A percentile compares a stretch with the other conserved stretches of the same genome.
Evolutionary conservation across 192 early-diverging fungal genomes (phyloP).

Genomic region (Jimgerdemannia lactiflua): DNA sequence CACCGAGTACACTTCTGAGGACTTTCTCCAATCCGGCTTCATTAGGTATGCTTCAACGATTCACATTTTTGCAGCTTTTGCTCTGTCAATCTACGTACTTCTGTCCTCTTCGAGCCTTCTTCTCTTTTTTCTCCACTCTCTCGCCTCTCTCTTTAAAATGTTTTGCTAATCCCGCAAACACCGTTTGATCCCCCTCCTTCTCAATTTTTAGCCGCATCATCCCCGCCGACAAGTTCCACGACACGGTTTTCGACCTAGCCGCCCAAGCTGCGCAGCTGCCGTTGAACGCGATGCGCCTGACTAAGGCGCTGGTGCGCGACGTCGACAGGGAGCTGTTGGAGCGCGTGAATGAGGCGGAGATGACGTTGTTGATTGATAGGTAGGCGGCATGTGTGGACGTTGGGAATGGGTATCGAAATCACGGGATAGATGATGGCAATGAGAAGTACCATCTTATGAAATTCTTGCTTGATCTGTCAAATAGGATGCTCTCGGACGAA

Average conservation of each 20-base stretch:
- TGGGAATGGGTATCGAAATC: background rate
- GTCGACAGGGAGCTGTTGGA: conserved; percentile 42
- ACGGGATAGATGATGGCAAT: background rate
- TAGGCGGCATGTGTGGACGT: background rate
- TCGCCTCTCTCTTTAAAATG: no score
- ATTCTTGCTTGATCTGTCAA: background rate
- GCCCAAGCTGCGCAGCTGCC: conserved; percentile 49
- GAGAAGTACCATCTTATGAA: background rate
- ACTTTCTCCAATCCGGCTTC: conserved; percentile 58
- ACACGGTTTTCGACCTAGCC: conserved; percentile 45
- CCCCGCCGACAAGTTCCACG: conserved; percentile 45
- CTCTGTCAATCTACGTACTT: background rate
- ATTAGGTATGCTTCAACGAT: background rate
- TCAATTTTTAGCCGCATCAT: conserved; percentile 41
- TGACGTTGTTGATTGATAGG: conserved; percentile 47
- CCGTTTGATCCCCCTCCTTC: no score
- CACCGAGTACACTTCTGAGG: conserved; percentile 45
- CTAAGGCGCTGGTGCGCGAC: conserved; percentile 52
- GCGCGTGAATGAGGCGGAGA: conserved; percentile 49
- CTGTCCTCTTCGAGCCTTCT: background rate
- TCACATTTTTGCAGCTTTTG: background rate
- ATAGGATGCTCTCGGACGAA: conserved; percentile 50
- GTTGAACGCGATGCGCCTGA: conserved; percentile 50
- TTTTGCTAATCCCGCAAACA: no score
- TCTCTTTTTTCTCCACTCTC: background rate